Conservation (phyloP, 768 basidiomycete species). For the Candolleomyces eurysporus region DNA sequence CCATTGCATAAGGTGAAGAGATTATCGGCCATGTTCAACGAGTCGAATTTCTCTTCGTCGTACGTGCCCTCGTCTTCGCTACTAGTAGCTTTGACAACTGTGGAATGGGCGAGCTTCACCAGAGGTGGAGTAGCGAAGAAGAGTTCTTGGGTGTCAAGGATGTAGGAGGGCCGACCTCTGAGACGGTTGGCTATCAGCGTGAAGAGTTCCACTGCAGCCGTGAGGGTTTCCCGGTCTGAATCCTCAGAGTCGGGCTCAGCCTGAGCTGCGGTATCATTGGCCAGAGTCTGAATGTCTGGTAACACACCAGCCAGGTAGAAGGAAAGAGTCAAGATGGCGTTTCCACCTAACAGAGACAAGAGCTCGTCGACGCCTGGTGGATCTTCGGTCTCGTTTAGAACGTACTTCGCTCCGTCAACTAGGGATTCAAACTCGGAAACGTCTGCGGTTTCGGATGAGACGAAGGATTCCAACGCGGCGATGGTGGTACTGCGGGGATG, state of each 20-base stretch:
- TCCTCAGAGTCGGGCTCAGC: neutral
- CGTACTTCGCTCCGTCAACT: neutral
- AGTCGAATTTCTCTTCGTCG: constrained; percentile 6
- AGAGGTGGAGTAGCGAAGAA: neutral
- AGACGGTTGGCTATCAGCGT: neutral
- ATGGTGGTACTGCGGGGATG: neutral
- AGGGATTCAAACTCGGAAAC: neutral
- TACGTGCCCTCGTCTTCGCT: neutral
- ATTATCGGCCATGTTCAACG: constrained; percentile 1
- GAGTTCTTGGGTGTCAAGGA: neutral
- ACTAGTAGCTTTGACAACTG: neutral
- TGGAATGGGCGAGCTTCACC: neutral
- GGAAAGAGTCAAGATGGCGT: constrained; percentile 7
- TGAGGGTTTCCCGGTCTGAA: too few relatives aligned
- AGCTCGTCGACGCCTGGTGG: neutral
- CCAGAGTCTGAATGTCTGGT: neutral
- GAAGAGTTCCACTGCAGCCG: neutral
- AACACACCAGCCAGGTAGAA: constrained; percentile 13
- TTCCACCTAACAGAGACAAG: neutral
- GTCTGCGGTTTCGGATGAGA: neutral
- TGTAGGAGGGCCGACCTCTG: neutral
- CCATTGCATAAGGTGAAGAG: constrained; percentile 10
- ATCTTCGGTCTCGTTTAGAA: neutral
- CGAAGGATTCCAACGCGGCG: neutral
- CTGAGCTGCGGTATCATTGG: neutral